These are phyloP conservation scores for Iris pallida DNA, from an alignment of 116 monocot genomes.

Conservation along the genomic window DNA sequence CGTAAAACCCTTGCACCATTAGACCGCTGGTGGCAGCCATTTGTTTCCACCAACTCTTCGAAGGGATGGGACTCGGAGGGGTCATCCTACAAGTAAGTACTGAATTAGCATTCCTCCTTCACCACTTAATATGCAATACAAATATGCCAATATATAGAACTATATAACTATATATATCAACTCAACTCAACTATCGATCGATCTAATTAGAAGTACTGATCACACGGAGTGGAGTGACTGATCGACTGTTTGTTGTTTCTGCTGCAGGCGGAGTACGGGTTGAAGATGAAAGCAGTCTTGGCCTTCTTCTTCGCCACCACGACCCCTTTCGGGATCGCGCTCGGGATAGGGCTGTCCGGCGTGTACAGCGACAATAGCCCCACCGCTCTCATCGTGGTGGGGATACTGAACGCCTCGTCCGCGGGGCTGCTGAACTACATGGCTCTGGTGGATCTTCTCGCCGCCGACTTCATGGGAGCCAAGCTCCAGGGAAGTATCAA, in stretches of 20 bases:
- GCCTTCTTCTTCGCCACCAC: slow-evolving; percentile 65
- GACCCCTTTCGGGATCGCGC: slow-evolving; percentile 55
- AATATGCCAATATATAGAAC: no score
- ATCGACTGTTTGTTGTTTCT: no score
- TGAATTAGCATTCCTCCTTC: no score
- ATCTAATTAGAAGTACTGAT: no score
- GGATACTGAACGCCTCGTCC: slow-evolving; percentile 45
- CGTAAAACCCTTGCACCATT: slow-evolving; percentile 22
- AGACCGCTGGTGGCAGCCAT: slow-evolving; percentile 36
- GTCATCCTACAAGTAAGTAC: slow-evolving; percentile 28
- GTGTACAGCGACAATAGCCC: slow-evolving; percentile 56
- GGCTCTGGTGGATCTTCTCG: slow-evolving; percentile 53
- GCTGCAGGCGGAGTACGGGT: slow-evolving; percentile 10
- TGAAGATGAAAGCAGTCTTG: slow-evolving; percentile 29
- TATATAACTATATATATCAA: no score
- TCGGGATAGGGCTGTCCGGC: slow-evolving; percentile 52
- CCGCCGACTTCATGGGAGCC: slow-evolving; percentile 40
- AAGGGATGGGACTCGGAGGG: slow-evolving; percentile 44
- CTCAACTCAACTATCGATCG: no score
- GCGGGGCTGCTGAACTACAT: slow-evolving; percentile 65
- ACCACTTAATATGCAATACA: no score
- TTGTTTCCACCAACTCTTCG: slow-evolving; percentile 42
- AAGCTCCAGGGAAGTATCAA: slow-evolving; percentile 31
- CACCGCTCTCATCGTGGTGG: slow-evolving; percentile 59
- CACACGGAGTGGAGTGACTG: no score